Evolutionary conservation across 2,329 filamentous ascomycete genomes (phyloP).

Genomic region (Penicillium occitanis): DNA sequence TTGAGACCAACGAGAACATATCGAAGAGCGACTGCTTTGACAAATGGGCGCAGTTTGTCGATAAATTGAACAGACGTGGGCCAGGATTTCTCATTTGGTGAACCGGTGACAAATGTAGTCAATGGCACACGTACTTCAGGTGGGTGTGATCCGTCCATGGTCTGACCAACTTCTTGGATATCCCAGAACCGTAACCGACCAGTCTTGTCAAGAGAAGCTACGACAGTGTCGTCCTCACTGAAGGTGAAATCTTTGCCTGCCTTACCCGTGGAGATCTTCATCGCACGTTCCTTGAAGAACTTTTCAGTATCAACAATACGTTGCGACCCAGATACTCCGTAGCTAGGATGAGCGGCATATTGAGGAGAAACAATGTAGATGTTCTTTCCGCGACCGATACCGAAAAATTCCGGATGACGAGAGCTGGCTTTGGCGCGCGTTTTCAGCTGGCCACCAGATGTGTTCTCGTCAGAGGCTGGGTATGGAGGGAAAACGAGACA

Average conservation of each 20-base stretch:
- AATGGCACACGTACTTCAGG: slow-evolving; percentile 83
- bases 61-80: slow-evolving; percentile 94
- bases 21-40: slow-evolving; percentile 82
- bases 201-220: slow-evolving; percentile 95
- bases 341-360: slow-evolving; percentile 52
- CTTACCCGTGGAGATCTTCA: slow-evolving; percentile 96
- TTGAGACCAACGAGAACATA: slow-evolving; percentile 98
- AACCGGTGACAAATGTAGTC: slow-evolving; percentile 81
- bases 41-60: slow-evolving; percentile 91
- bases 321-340: slow-evolving; percentile 52
- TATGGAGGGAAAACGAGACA: slow-evolving; percentile 89
- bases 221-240: slow-evolving; percentile 91
- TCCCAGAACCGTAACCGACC: slow-evolving; percentile 98
- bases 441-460: slow-evolving; percentile 89
- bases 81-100: slow-evolving; percentile 89
- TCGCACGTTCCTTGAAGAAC: slow-evolving; percentile 78
- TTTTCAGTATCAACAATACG: slow-evolving; percentile 78
- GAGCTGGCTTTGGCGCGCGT: slow-evolving; percentile 89
- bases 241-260: slow-evolving; percentile 98
- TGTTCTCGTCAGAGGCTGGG: slow-evolving; percentile 81
- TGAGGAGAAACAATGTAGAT: slow-evolving; percentile 80
- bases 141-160: slow-evolving; percentile 48
- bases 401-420: slow-evolving; percentile 88
- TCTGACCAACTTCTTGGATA: slow-evolving; percentile 70
- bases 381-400: slow-evolving; percentile 90